Conservation (phyloP, 208 protist species). For the Leishmania amazonensis region DNA sequence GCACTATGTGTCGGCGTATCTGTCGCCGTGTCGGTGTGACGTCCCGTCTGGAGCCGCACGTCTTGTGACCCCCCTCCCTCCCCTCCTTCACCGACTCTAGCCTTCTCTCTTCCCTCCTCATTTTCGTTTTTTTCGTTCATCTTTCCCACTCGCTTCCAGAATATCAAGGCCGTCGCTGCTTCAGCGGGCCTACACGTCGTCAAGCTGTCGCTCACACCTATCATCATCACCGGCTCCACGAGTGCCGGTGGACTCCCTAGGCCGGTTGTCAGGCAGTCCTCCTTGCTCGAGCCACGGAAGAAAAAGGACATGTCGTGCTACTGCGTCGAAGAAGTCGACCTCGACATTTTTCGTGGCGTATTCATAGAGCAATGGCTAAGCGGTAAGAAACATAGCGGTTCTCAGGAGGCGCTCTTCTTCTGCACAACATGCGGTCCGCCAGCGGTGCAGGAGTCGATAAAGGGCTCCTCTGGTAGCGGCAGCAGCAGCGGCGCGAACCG, state of each 20-base stretch:
- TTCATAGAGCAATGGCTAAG: slow-evolving; percentile 53
- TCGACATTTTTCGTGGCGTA: slow-evolving; percentile 49
- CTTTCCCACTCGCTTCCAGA: not conserved
- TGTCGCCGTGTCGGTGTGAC: not conserved
- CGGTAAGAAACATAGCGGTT: slow-evolving; percentile 26
- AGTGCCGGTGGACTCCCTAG: slow-evolving; percentile 14
- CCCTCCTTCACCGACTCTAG: not conserved
- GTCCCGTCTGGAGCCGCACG: not conserved
- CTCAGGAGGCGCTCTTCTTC: slow-evolving; percentile 45
- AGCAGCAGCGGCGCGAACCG: not conserved
- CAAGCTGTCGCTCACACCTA: slow-evolving; percentile 32
- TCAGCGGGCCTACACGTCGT: slow-evolving; percentile 6
- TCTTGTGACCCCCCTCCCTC: not conserved
- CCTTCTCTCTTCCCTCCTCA: not conserved
- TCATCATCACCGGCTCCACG: slow-evolving; percentile 27
- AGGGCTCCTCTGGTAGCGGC: not conserved
- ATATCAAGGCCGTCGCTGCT: slow-evolving; percentile 4
- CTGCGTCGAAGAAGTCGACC: slow-evolving; percentile 44
- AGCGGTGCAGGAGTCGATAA: slow-evolving; percentile 35
- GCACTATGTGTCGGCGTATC: not conserved
- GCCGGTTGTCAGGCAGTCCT: slow-evolving; percentile 18
- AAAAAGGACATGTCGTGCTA: slow-evolving; percentile 36
- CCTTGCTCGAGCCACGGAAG: slow-evolving; percentile 38
- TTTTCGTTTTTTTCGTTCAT: not conserved
- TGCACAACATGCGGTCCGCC: slow-evolving; percentile 46